Evolutionary conservation across 2,329 filamentous ascomycete species (phyloP).

Genomic region (Rutstroemia sp.): DNA sequence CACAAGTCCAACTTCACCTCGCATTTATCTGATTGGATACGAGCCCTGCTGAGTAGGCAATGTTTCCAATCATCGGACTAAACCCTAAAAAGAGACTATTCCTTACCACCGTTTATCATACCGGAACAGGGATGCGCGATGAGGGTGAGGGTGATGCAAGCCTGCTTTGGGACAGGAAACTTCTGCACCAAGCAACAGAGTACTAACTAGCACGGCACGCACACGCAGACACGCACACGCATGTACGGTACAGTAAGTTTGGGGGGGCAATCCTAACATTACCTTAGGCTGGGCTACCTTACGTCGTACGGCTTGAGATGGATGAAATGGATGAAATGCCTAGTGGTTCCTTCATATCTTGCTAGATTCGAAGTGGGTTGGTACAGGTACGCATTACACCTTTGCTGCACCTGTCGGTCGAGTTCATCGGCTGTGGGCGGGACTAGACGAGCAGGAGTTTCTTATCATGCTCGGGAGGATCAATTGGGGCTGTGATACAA

Average conservation of each 20-base stretch:
- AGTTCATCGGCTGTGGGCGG: background rate
- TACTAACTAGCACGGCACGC: too few relatives aligned
- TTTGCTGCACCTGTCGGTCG: background rate
- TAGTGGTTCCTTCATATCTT: background rate
- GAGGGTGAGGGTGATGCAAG: background rate
- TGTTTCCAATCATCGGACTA: background rate
- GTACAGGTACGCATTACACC: background rate
- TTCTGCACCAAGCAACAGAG: background rate
- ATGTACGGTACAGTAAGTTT: background rate
- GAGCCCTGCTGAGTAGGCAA: too few relatives aligned
- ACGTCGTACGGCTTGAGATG: background rate
- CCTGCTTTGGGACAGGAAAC: background rate
- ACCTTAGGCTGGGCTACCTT: background rate
- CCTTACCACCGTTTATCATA: background rate
- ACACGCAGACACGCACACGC: background rate
- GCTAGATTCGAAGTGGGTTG: background rate
- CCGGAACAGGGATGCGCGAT: background rate
- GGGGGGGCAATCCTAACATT: background rate
- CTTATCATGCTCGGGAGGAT: background rate
- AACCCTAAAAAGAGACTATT: background rate
- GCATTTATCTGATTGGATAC: too few relatives aligned
- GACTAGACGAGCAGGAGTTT: conserved; percentile 4
- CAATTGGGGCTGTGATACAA: conserved; percentile 8
- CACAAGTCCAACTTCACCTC: too few relatives aligned
- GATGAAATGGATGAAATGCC: background rate